A percentile compares a stretch with the other conserved stretches of the same genome.
Conservation (phyloP, 176 grass and related monocot species). For the Triticum turgidum region DNA sequence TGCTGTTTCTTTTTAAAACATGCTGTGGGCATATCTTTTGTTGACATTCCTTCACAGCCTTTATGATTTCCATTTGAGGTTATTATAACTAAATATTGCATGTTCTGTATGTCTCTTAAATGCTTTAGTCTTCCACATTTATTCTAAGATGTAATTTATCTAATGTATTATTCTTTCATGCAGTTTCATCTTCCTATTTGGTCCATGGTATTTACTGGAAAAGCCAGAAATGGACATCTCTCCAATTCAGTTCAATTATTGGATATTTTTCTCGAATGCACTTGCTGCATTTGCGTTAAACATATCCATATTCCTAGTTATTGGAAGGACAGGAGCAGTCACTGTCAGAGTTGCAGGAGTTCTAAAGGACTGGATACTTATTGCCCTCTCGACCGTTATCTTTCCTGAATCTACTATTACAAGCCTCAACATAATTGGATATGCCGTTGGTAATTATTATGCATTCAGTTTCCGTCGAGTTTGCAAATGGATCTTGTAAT, state of each 20-base stretch:
- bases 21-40: background rate
- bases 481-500: background rate
- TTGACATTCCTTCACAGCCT: no score
- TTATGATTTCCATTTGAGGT: background rate
- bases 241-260: slow-evolving; percentile 92
- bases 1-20: background rate
- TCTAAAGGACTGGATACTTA: slow-evolving; percentile 99
- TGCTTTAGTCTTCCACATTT: background rate
- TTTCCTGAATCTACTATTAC: slow-evolving; percentile 98
- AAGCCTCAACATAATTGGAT: slow-evolving; percentile 97
- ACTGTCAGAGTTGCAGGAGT: slow-evolving; percentile 97
- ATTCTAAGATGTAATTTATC: background rate
- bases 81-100: background rate
- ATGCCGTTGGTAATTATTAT: slow-evolving; percentile 83
- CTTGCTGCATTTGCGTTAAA: slow-evolving; percentile 96
- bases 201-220: slow-evolving; percentile 96
- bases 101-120: slow-evolving; percentile 13
- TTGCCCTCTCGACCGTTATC: slow-evolving; percentile 94
- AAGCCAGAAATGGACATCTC: slow-evolving; percentile 85
- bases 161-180: slow-evolving; percentile 37
- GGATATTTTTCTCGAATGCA: slow-evolving; percentile 95
- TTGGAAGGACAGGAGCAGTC: slow-evolving; percentile 97
- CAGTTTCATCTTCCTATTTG: slow-evolving; percentile 97
- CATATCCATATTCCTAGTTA: slow-evolving; percentile 98
- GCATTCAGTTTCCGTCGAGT: slow-evolving; percentile 13